phyloP scores from a whole-genome alignment of 345 rosid species.

The Mercurialis annua region DNA sequence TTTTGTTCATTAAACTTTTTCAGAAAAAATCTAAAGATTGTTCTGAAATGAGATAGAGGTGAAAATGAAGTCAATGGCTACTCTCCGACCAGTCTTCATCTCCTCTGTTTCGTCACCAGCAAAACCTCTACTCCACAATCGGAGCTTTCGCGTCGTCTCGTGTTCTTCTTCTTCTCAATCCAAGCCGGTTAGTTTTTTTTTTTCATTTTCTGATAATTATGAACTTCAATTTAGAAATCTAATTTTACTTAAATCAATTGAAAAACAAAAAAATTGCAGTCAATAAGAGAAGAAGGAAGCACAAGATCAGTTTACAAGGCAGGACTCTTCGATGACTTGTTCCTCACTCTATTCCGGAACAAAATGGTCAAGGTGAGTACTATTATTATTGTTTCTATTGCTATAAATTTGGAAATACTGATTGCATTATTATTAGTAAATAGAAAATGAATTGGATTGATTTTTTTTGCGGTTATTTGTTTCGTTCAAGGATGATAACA shows the following conservation, averaged over 20 bases:
- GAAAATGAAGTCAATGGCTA: slow-evolving; percentile 34
- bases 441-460: neutral
- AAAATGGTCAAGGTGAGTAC: slow-evolving; percentile 64
- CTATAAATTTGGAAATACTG: no score
- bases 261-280: slow-evolving; percentile 21
- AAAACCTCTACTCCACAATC: slow-evolving; percentile 10
- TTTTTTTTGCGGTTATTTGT: neutral
- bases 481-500: slow-evolving; percentile 33
- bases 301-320: slow-evolving; percentile 43
- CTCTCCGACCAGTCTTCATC: slow-evolving; percentile 23
- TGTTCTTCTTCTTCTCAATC: slow-evolving; percentile 35
- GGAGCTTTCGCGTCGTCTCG: slow-evolving; percentile 16
- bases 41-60: neutral
- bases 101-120: slow-evolving; percentile 15
- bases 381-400: no score
- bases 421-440: no score
- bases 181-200: slow-evolving; percentile 24
- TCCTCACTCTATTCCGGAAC: slow-evolving; percentile 61
- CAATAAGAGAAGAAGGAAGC: slow-evolving; percentile 23
- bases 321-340: slow-evolving; percentile 50
- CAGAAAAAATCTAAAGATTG: neutral
- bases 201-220: neutral
- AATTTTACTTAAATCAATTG: neutral
- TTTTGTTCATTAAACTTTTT: no score
- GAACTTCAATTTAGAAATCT: neutral